Evolutionary conservation across 2,329 filamentous ascomycete species (phyloP).

Genomic region (Colletotrichum paranaense): DNA sequence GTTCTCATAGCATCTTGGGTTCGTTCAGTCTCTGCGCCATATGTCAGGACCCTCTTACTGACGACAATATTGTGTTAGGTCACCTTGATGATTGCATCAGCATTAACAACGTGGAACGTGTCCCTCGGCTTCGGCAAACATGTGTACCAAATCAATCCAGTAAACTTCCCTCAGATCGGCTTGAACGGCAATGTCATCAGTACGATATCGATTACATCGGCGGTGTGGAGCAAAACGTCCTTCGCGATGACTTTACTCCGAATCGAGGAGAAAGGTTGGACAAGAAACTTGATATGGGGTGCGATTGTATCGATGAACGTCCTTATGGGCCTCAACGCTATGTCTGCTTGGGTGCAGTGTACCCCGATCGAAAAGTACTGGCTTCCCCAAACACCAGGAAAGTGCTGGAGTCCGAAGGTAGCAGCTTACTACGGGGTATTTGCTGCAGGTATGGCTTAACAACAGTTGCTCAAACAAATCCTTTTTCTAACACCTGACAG

Average conservation of each 20-base stretch:
- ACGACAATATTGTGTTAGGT: slow-evolving; percentile 4
- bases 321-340: slow-evolving; percentile 37
- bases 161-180: slow-evolving; percentile 23
- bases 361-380: slow-evolving; percentile 25
- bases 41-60: background rate
- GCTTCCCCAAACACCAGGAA: slow-evolving; percentile 11
- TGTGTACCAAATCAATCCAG: slow-evolving; percentile 25
- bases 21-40: background rate
- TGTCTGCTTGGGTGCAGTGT: slow-evolving; percentile 39
- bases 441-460: slow-evolving; percentile 25
- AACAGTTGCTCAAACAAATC: background rate
- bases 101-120: slow-evolving; percentile 11
- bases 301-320: slow-evolving; percentile 48
- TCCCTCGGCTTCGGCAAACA: slow-evolving; percentile 37
- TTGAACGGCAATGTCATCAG: slow-evolving; percentile 43
- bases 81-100: slow-evolving; percentile 5
- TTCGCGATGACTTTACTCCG: slow-evolving; percentile 51
- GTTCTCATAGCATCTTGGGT: slow-evolving; percentile 41
- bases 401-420: slow-evolving; percentile 32
- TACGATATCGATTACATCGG: slow-evolving; percentile 47
- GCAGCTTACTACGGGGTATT: slow-evolving; percentile 33
- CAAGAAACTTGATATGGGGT: slow-evolving; percentile 43
- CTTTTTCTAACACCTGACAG: background rate
- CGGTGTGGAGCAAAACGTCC: slow-evolving; percentile 50
- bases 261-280: slow-evolving; percentile 42